Base-by-base conservation (phyloP, 352 stramenopile species). In the Thalassiosira hispida region DNA sequence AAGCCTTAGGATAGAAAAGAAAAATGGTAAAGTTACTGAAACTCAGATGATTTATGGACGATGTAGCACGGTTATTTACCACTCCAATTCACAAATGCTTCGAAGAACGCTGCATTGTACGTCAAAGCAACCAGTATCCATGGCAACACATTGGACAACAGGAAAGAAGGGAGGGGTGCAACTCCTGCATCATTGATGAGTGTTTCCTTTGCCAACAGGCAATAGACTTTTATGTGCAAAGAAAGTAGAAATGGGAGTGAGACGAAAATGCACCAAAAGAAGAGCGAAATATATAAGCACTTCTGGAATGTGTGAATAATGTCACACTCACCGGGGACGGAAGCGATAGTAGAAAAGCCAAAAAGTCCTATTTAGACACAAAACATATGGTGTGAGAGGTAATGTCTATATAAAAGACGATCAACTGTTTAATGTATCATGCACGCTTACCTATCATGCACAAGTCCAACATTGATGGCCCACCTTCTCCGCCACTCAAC, bases 41-140 rank as follows among this genome's bases (percentile, higher is more conserved):
- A 14, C 16, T 8, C 8, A 16, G 16, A 16, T 8, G 38, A 16
- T 47, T 47, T 16, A 47, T 47, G 16, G 38, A 14, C 38, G 8
- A 16, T 47, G 8, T 47, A 16, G 16, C 8, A 47, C 8, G 16
- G 38, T 16, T 16, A 47, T 16, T 47, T 16, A 23, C 51, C 72
- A 40, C 49, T 69, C 72, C 72, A 80, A 42, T 80, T 80, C 6
- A 80, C 72, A 69, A 80, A 80, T 16, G 72, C 62, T 33, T 80
- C 72, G 56, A 80, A 80, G 22, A 74, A 80, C 49, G 61, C 25
- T 20, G 72, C 72, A 59, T 80, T 80, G 63, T 80, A 80, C 7
- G 72, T 80, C 53, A 80, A 69, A n/a, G 72, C 72, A n/a, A 80
- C 63, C 44, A 80, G 38, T 35, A 80, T 59, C 72, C 72, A 80